Evolutionary conservation across 164 flowering plant genomes (phyloP), one percentile per base, ranked within the genome.

Genomic region (Berberis vulgaris): DNA sequence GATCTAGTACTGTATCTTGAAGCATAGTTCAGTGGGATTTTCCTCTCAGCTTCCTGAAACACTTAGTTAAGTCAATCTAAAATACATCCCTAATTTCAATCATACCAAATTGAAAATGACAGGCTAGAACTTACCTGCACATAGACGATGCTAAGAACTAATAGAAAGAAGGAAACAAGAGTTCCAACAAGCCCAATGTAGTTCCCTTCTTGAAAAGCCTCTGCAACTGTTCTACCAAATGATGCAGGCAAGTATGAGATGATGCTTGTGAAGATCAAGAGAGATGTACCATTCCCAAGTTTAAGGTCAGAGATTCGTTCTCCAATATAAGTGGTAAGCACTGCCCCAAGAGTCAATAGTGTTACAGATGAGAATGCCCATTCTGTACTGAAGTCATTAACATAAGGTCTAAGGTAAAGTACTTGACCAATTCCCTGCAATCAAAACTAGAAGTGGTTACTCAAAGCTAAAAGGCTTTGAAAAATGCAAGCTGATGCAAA

Each of bases 261-360:
- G 69, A 95, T 95, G 74, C 85, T 95, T 65, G 99, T 95, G 78
- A 95, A 91, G 72, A 95, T 95, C 72, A 91, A 72, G 65, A 95
- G 89, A 42, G 99, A 95, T 62, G 99, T 95, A 10, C 99, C 99
- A 73, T 95, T 95, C 76, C 99, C 99, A 69, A 95, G 99, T 79
- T 95, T 95, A 39, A 95, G 81, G 73, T 95, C 99, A 54, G 96
- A 72, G 58, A 95, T 95, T 61, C 82, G 76, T 69, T 95, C 99
- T 47, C 99, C 99, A 66, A 95, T 81, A 69, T 86, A 91, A 5
- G 96, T 95, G 41, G 99, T 95, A 52, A 89, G 70, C 42, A 83
- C 90, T n/a, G 99, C 84, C 44, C 99, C 99, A 65, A 95, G 90
- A 26, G 96, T 89, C 77, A 95, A 74, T 42, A 95, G 67, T 47